Evolutionary conservation across 2,329 filamentous ascomycete genomes (phyloP).

Genomic region (Stagonosporopsis tanaceti): DNA sequence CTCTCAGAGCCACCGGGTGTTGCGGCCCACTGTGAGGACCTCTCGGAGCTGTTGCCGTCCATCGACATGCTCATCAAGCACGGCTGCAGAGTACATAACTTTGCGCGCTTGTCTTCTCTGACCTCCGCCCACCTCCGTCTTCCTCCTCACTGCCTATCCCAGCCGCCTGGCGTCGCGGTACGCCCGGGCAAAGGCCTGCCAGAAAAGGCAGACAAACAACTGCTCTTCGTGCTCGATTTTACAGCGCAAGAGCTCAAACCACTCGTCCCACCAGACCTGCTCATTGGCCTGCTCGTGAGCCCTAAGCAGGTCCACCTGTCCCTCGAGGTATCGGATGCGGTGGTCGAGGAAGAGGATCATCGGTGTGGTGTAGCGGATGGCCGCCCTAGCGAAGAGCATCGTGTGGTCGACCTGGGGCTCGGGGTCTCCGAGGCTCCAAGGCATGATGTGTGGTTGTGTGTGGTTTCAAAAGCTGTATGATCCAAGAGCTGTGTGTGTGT

Average conservation of each 20-base stretch:
- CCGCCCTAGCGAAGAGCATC: neutral
- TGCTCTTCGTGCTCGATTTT: neutral
- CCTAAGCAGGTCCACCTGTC: neutral
- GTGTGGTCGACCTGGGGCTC: neutral
- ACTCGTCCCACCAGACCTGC: neutral
- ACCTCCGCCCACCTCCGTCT: neutral
- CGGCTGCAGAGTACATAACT: neutral
- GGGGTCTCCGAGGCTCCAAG: neutral
- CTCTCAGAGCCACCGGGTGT: neutral
- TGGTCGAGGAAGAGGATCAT: neutral
- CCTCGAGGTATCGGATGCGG: neutral
- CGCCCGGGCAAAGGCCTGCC: neutral
- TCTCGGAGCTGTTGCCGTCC: neutral
- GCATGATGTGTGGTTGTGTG: neutral
- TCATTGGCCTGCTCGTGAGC: neutral
- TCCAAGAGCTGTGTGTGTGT: neutral
- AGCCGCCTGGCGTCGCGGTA: neutral
- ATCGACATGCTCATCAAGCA: neutral
- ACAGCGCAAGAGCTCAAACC: neutral
- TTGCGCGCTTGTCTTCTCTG: neutral
- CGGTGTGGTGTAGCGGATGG: neutral
- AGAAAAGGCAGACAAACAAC: neutral
- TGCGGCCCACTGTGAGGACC: neutral
- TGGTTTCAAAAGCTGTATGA: neutral
- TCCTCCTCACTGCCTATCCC: neutral